These are phyloP conservation scores for Vigna nakashimae DNA, from an alignment of 306 rosid species.

Conservation along the genomic window DNA sequence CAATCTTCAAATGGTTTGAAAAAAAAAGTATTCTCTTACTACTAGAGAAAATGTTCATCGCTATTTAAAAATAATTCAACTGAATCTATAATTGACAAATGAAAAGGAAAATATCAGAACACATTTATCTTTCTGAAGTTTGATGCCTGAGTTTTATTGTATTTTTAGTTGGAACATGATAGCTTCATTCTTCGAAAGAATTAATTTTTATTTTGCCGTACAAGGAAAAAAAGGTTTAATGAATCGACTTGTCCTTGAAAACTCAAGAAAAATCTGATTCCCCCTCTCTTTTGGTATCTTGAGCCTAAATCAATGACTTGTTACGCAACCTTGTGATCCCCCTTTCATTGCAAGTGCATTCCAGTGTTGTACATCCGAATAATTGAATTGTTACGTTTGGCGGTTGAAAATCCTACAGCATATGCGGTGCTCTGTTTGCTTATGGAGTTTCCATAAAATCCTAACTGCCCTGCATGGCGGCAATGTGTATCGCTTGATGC, in stretches of 20 bases:
- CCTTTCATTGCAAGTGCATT: not conserved
- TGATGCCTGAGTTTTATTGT: not conserved
- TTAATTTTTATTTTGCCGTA: not conserved
- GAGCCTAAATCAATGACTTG: constrained; percentile 20
- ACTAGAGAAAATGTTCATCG: constrained; percentile 29
- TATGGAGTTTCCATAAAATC: not conserved
- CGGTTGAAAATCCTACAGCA: not conserved
- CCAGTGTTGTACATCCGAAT: not conserved
- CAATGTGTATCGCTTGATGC: not conserved
- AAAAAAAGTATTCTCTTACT: constrained; percentile 6
- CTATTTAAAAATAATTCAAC: constrained; percentile 29
- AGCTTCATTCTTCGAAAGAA: not conserved
- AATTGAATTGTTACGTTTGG: constrained; percentile 32
- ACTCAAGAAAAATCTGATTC: not conserved
- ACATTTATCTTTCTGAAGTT: not conserved
- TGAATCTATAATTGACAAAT: constrained; percentile 1
- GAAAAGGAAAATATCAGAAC: constrained; percentile 11
- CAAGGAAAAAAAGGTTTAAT: not conserved
- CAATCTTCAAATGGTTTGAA: constrained; percentile 12
- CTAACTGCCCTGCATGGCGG: constrained; percentile 33
- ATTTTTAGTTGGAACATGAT: not conserved
- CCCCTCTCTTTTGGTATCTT: not conserved
- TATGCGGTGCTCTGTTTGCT: not conserved
- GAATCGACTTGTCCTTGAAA: not conserved
- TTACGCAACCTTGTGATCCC: not conserved